phyloP scores from a whole-genome alignment of 192 early-diverging fungal genomes.

The Coemansia sp. region DNA sequence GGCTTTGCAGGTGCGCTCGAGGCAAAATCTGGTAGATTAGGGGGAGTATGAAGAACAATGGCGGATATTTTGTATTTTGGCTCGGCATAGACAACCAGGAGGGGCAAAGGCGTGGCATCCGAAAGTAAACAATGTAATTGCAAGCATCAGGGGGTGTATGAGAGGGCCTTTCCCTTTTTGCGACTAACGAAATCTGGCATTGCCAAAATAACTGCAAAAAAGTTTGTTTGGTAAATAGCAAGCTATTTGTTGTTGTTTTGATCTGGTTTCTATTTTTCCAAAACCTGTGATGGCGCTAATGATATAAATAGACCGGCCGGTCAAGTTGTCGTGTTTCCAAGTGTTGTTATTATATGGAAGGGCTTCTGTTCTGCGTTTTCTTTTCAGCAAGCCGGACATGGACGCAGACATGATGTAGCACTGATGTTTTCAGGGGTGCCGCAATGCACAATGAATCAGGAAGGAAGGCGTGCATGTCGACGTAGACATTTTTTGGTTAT shows the following conservation, averaged over 20 bases:
- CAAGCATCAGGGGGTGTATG: background rate
- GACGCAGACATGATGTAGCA: background rate
- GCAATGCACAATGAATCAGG: constrained; percentile 4
- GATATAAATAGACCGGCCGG: constrained; percentile 5
- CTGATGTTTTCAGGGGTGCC: background rate
- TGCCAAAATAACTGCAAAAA: background rate
- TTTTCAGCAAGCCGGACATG: background rate
- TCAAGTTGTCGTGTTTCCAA: background rate
- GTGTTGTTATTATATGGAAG: background rate
- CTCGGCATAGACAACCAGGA: constrained; percentile 1
- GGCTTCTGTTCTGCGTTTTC: background rate
- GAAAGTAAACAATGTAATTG: background rate
- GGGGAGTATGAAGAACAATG: constrained; percentile 3
- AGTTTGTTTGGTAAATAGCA: background rate
- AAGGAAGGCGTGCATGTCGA: background rate
- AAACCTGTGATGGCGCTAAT: background rate
- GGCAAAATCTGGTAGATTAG: constrained; percentile 9
- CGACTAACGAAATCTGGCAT: constrained; percentile 1
- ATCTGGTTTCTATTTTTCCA: background rate
- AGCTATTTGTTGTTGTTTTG: constrained; percentile 4
- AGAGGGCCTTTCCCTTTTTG: background rate
- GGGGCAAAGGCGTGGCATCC: background rate
- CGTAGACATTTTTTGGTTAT: background rate
- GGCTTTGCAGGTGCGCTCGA: constrained; percentile 4
- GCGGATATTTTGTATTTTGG: constrained; percentile 12